Percentiles rank a stretch among this genome's conserved stretches.
These are phyloP conservation scores for Cercospora zeina DNA, from an alignment of 2,329 filamentous ascomycete species.

Conservation along the genomic window DNA sequence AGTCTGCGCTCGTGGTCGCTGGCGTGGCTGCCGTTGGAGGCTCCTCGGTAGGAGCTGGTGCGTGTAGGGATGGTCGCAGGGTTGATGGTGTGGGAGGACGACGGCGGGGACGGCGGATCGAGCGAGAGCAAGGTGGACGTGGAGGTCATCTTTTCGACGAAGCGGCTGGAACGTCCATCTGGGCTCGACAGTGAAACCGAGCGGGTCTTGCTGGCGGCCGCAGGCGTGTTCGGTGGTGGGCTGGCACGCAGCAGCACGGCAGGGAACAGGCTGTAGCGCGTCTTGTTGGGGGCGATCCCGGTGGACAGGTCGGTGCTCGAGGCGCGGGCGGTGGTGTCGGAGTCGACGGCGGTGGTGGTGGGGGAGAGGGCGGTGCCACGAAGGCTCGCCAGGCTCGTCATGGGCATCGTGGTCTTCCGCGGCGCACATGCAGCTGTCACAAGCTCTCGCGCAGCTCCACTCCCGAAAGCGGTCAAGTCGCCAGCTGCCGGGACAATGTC, in stretches of 20 bases:
- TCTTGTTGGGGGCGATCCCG: conserved; percentile 4
- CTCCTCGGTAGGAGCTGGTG: conserved; percentile 65
- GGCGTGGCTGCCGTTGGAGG: conserved; percentile 39
- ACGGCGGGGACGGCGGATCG: conserved; percentile 13
- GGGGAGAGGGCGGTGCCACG: background rate
- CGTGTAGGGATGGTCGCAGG: conserved; percentile 63
- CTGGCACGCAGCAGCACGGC: conserved; percentile 6
- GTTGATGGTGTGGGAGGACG: conserved; percentile 26
- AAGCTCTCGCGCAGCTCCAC: background rate
- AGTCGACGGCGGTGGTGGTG: background rate
- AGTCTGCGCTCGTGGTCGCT: conserved; percentile 20
- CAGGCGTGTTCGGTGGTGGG: background rate
- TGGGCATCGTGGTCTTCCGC: background rate
- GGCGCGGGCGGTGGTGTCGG: background rate
- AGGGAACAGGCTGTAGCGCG: conserved; percentile 16
- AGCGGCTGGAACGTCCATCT: conserved; percentile 11
- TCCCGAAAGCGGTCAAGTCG: background rate
- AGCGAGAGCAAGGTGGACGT: conserved; percentile 8
- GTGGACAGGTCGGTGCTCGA: background rate
- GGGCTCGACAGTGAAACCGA: background rate
- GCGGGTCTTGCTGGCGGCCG: conserved; percentile 7
- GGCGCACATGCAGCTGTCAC: conserved; percentile 3
- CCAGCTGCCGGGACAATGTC: background rate
- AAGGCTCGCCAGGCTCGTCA: background rate
- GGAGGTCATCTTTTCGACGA: conserved; percentile 20